Evolutionary conservation across 2,329 filamentous ascomycete species (phyloP).

Genomic region (Hypoxylon sp.): DNA sequence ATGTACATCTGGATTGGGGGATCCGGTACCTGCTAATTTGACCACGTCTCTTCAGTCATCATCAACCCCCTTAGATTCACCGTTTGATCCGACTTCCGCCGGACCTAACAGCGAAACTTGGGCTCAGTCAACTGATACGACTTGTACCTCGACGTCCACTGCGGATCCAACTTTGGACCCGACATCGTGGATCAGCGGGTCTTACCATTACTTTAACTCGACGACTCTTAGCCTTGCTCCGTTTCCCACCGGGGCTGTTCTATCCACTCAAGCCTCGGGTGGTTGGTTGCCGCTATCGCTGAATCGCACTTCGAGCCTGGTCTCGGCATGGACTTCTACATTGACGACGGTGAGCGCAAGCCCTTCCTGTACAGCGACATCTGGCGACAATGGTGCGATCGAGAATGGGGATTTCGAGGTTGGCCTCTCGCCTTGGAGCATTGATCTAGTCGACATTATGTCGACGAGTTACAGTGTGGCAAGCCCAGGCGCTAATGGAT

Average conservation of each 20-base stretch:
- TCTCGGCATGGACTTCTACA: conserved; percentile 7
- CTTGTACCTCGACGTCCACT: conserved; percentile 23
- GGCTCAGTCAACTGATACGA: conserved; percentile 24
- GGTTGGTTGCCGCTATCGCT: background rate
- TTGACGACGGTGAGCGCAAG: conserved; percentile 15
- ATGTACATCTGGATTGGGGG: background rate
- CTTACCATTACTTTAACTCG: conserved; percentile 29
- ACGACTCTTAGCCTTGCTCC: background rate
- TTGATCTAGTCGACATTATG: conserved; percentile 50
- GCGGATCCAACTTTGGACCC: conserved; percentile 4
- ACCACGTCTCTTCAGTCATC: conserved; percentile 12
- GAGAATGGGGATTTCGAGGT: conserved; percentile 51
- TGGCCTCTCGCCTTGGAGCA: conserved; percentile 50
- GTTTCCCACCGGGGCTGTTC: background rate
- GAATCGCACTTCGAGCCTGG: conserved; percentile 17
- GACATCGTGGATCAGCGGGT: conserved; percentile 4
- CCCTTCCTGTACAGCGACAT: conserved; percentile 24
- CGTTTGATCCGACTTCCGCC: conserved; percentile 8
- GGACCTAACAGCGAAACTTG: conserved; percentile 4
- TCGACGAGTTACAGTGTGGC: conserved; percentile 46
- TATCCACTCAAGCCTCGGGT: background rate
- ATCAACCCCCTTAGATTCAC: conserved; percentile 8
- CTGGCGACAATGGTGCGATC: conserved; percentile 28
- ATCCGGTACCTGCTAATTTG: conserved; percentile 2
- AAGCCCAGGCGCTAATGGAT: conserved; percentile 42